Percentiles rank a stretch among this genome's conserved stretches.
Evolutionary conservation across 2,329 filamentous ascomycete genomes (phyloP).

Genomic region (Cryphonectria naterciae): DNA sequence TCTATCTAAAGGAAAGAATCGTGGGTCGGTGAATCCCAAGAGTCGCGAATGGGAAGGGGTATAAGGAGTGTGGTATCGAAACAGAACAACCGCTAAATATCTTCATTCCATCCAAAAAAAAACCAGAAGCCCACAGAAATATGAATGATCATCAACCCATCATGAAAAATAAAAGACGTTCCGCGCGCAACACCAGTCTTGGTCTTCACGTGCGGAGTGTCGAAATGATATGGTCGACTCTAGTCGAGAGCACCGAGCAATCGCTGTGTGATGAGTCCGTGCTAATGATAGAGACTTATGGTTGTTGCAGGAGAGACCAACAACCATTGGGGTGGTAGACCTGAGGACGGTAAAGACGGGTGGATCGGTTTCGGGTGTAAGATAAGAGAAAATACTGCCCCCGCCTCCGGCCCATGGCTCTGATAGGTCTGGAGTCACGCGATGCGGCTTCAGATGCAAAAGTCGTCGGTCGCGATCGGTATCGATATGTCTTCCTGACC

Average conservation of each 20-base stretch:
- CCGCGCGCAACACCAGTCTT: neutral
- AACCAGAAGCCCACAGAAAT: neutral
- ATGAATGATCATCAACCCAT: constrained; percentile 25
- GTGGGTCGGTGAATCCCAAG: constrained; percentile 21
- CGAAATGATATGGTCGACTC: constrained; percentile 15
- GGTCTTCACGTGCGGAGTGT: constrained; percentile 12
- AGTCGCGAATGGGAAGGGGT: constrained; percentile 18
- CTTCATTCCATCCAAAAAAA: constrained; percentile 16
- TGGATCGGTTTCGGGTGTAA: constrained; percentile 6
- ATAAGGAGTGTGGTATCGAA: constrained; percentile 30
- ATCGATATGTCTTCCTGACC: constrained; percentile 22
- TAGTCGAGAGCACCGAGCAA: neutral
- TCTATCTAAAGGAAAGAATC: constrained; percentile 26
- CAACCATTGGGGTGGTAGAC: neutral
- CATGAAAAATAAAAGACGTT: constrained; percentile 23
- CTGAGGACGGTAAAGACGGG: neutral
- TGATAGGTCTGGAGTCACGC: neutral
- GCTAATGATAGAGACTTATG: constrained; percentile 8
- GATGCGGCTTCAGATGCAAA: constrained; percentile 5
- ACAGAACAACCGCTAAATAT: constrained; percentile 17
- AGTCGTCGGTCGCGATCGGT: constrained; percentile 13
- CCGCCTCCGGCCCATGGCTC: neutral
- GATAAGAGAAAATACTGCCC: neutral
- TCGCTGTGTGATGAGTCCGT: neutral
- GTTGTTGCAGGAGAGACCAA: neutral